Percentiles rank a stretch among this genome's conserved stretches.
phyloP scores from a whole-genome alignment of 345 rosid species.

The Firmiana major region DNA sequence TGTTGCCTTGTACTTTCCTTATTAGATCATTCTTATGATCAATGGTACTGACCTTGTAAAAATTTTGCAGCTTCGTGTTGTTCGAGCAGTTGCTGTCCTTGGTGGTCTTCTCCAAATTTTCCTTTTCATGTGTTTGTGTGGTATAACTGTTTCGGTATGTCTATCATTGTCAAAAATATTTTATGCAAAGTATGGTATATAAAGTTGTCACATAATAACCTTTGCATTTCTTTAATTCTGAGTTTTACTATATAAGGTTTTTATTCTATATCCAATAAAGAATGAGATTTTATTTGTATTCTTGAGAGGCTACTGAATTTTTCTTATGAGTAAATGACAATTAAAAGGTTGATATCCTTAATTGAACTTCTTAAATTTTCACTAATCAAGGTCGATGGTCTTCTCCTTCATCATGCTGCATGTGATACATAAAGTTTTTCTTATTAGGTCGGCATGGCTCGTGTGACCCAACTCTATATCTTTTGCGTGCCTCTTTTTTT shows the following conservation, averaged over 20 bases:
- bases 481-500: background rate
- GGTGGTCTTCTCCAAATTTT: slow-evolving; percentile 91
- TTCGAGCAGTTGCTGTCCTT: slow-evolving; percentile 86
- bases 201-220: background rate
- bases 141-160: slow-evolving; percentile 77
- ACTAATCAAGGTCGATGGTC: background rate
- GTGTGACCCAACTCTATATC: background rate
- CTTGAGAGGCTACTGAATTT: background rate
- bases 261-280: background rate
- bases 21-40: background rate
- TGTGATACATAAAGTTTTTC: background rate
- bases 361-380: background rate
- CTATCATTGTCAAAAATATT: background rate
- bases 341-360: background rate
- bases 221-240: background rate
- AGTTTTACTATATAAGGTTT: background rate
- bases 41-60: background rate
- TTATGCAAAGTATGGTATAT: background rate
- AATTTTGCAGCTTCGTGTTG: slow-evolving; percentile 76
- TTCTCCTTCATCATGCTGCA: background rate
- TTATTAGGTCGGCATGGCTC: background rate
- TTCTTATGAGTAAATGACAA: background rate
- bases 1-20: slow-evolving; percentile 9
- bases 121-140: slow-evolving; percentile 88
- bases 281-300: background rate